Conservation (phyloP, 2,329 filamentous ascomycete genomes). For the Cercospora canescens region DNA sequence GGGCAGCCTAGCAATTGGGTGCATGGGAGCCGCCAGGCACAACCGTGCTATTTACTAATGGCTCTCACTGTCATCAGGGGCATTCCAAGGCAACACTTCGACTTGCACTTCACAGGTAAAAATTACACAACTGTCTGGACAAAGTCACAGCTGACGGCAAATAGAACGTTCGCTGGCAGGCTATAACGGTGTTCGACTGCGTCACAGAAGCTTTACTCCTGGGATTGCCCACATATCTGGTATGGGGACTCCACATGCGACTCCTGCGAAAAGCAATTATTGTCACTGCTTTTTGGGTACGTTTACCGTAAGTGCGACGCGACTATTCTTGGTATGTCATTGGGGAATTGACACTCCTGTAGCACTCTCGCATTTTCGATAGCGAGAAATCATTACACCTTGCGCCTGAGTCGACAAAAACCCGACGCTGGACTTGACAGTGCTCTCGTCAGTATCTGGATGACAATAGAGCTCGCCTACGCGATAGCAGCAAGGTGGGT, state of each 20-base stretch:
- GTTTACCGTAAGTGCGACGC: constrained; percentile 35
- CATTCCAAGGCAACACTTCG: constrained; percentile 26
- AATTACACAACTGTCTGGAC: not conserved
- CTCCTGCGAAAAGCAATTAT: constrained; percentile 37
- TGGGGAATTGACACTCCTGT: not conserved
- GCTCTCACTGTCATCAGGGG: not conserved
- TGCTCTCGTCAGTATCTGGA: constrained; percentile 37
- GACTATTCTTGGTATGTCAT: not conserved
- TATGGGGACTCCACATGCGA: constrained; percentile 42
- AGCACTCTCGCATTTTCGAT: constrained; percentile 38
- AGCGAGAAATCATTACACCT: constrained; percentile 38
- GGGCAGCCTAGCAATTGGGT: too few relatives aligned
- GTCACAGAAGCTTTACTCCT: constrained; percentile 37
- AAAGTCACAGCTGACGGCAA: constrained; percentile 6
- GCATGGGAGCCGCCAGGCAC: too few relatives aligned
- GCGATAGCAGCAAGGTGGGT: constrained; percentile 36
- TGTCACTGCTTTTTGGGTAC: constrained; percentile 39
- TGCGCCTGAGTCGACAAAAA: constrained; percentile 26
- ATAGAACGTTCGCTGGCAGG: constrained; percentile 37
- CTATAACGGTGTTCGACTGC: constrained; percentile 42
- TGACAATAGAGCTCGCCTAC: constrained; percentile 42
- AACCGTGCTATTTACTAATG: not conserved
- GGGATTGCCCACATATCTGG: constrained; percentile 35
- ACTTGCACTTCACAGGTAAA: constrained; percentile 32
- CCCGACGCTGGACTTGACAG: constrained; percentile 36